phyloP scores from a whole-genome alignment of 768 basidiomycete species.

The Phanerodontia chrysosporium region DNA sequence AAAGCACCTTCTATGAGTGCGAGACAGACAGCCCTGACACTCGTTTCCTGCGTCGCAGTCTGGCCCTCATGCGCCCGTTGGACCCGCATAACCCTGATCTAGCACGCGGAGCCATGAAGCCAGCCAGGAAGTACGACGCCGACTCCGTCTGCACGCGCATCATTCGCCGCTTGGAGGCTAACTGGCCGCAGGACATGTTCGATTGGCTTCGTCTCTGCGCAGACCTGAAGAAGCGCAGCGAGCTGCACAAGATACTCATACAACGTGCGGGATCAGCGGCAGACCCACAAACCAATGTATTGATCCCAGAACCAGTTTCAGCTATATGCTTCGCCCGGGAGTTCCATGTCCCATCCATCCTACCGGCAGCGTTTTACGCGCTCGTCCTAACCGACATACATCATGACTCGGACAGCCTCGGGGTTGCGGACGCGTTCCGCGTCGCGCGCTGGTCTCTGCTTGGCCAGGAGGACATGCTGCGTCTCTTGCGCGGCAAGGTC shows the following conservation, averaged over 20 bases:
- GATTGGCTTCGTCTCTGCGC: neutral
- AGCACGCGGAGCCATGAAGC: constrained; percentile 10
- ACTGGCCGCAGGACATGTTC: constrained; percentile 23
- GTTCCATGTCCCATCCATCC: constrained; percentile 12
- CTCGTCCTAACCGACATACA: neutral
- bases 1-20: neutral
- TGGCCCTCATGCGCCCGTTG: neutral
- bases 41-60: neutral
- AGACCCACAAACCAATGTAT: neutral
- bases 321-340: constrained; percentile 11
- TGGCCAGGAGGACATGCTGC: neutral
- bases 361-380: constrained; percentile 15
- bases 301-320: constrained; percentile 4
- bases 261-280: neutral
- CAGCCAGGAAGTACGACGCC: constrained; percentile 27
- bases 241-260: neutral
- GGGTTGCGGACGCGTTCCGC: neutral
- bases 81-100: neutral
- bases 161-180: constrained; percentile 17
- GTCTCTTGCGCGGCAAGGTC: neutral
- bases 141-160: constrained; percentile 21
- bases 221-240: neutral
- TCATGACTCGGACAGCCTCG: neutral
- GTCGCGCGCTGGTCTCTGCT: neutral
- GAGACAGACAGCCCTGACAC: neutral